These are phyloP conservation scores for Patellifolia procumbens DNA, from an alignment of 179 eudicot genomes.

Conservation along the genomic window DNA sequence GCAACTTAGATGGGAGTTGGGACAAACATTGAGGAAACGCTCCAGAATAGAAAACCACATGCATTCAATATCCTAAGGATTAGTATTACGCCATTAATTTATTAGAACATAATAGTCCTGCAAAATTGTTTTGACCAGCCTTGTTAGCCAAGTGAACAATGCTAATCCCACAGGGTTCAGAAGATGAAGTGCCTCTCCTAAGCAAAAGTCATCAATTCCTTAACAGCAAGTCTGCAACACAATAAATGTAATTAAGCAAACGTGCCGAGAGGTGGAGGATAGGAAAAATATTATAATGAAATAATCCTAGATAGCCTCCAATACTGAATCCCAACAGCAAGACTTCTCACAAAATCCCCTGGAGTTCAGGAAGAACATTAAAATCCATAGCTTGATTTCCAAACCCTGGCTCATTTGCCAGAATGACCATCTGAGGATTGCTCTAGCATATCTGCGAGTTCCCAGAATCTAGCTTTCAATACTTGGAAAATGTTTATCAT, in stretches of 20 bases:
- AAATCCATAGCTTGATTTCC: conserved; percentile 61
- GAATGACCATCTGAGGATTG: conserved; percentile 60
- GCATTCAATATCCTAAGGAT: conserved; percentile 24
- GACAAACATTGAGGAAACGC: not conserved
- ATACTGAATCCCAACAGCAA: conserved; percentile 40
- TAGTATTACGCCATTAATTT: conserved; percentile 16
- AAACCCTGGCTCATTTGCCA: conserved; percentile 66
- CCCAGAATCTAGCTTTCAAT: conserved; percentile 64
- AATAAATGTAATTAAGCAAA: conserved; percentile 57
- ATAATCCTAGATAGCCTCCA: conserved; percentile 46
- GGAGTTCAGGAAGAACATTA: conserved; percentile 45
- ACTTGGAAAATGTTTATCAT: conserved; percentile 31
- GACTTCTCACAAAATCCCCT: conserved; percentile 40
- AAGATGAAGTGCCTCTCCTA: conserved; percentile 58
- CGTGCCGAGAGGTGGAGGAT: conserved; percentile 42
- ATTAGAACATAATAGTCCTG: conserved; percentile 34
- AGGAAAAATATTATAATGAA: conserved; percentile 38
- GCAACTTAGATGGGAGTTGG: not conserved
- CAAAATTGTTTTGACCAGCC: conserved; percentile 38
- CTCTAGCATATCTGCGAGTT: conserved; percentile 80
- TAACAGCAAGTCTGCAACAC: conserved; percentile 84
- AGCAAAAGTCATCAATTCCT: conserved; percentile 67
- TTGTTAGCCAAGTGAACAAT: conserved; percentile 50
- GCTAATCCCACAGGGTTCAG: conserved; percentile 57
- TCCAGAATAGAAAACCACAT: not conserved